Evolutionary conservation across 352 stramenopile genomes (phyloP), one percentile per base, ranked within the genome.

Genomic region (Detonula confervacea): DNA sequence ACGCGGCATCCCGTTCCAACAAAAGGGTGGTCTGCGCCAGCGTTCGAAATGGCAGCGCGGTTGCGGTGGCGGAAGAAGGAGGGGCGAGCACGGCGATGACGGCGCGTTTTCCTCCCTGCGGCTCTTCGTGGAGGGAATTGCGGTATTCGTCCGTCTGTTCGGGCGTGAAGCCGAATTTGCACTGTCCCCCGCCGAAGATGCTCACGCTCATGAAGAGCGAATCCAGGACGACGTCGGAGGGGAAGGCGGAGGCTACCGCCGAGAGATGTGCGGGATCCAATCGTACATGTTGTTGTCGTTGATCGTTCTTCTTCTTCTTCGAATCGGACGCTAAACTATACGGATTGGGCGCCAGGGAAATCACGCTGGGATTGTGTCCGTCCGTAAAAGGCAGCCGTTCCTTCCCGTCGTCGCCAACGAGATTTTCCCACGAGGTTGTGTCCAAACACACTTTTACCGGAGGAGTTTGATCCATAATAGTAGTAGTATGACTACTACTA

Each of bases 291-390:
- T 44, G 24, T 67, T 86, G 66, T 20, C 74, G 47, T 56, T 46
- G 20, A 56, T 24, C 29, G 54, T 55, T 12, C 29, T 12, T 72
- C 3, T 27, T 27, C 18, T 42, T 72, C 22, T 80, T 73, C 11
- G 62, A 42, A 44, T 77, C 65, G 24, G 77, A 65, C 33, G 77
- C 27, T 5, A 94, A 24, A 22, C n/a, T n/a, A 29, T 80, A 78
- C 11, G 62, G 55, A 44, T 80, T 73, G 33, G 77, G 61, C 37
- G 77, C 22, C 4, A 94, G 22, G 18, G 77, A 85, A 6, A 94
- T 27, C n/a, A 94, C 57, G 47, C 69, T 87, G 9, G 89, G 89
- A 86, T 94, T 94, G 25, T 89, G 89, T 2, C 89, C 89, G 80
- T 94, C 89, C 7, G 84, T 88, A 76, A 94, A 94, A n/a, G 89